Conservation (phyloP, 306 rosid genomes). For the Glycine tomentella region DNA sequence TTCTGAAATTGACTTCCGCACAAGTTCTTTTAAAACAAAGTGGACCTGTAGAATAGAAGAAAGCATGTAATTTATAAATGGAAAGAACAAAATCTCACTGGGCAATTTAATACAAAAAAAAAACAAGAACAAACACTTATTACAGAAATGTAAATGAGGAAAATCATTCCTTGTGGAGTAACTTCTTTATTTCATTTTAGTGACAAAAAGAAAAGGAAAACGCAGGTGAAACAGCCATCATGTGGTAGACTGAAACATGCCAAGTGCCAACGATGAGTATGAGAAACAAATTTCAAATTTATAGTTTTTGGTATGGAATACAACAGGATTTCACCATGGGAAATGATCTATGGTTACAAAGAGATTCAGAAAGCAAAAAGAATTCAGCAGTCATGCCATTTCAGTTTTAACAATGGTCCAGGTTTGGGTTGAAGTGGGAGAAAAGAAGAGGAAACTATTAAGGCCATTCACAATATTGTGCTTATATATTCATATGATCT, state of each 20-base stretch:
- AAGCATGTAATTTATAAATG: constrained; percentile 24
- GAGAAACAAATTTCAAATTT: constrained; percentile 17
- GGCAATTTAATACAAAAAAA: background rate
- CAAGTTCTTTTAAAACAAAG: constrained; percentile 93
- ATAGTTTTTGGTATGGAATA: background rate
- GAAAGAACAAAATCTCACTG: background rate
- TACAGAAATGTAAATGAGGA: background rate
- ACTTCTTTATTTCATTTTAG: background rate
- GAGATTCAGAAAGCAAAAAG: constrained; percentile 10
- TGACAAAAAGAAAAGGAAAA: constrained; percentile 1
- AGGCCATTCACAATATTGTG: too few species aligned
- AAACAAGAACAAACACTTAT: background rate
- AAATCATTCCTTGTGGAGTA: constrained; percentile 25
- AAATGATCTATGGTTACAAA: constrained; percentile 32
- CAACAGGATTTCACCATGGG: constrained; percentile 7
- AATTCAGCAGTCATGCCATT: too few species aligned
- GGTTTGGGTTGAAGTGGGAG: too few species aligned
- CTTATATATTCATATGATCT: too few species aligned
- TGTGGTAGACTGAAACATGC: constrained; percentile 19
- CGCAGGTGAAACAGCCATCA: constrained; percentile 28
- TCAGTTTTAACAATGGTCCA: too few species aligned
- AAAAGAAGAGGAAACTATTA: too few species aligned
- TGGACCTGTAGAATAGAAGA: constrained; percentile 73
- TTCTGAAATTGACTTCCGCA: constrained; percentile 91
- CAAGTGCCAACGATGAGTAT: constrained; percentile 7